phyloP scores from a whole-genome alignment of 208 protist genomes.

The Acanthamoeba divionensis region DNA sequence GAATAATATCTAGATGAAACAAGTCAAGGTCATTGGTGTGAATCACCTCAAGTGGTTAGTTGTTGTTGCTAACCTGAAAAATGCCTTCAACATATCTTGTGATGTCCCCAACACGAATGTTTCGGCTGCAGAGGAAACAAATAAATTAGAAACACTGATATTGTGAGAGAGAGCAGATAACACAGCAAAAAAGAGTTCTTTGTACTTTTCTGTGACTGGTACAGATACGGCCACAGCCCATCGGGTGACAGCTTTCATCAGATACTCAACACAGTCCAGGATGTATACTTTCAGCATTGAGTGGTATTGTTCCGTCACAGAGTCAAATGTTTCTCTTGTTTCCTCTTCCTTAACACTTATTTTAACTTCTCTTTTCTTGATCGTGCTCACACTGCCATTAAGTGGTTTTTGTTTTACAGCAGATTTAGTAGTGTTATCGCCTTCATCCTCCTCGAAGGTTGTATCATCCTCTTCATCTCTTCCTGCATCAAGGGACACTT shows the following conservation, averaged over 20 bases:
- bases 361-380: background rate
- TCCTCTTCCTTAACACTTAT: background rate
- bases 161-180: background rate
- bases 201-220: background rate
- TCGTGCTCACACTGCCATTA: background rate
- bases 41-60: background rate
- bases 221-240: conserved; percentile 12
- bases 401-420: no score
- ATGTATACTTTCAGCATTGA: background rate
- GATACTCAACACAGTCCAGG: background rate
- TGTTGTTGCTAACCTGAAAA: background rate
- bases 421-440: background rate
- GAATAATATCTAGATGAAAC: background rate
- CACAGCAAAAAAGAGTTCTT: no score
- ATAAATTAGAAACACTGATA: background rate
- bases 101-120: conserved; percentile 5
- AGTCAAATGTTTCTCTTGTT: background rate
- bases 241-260: conserved; percentile 40
- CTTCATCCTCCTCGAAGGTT: background rate
- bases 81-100: conserved; percentile 12
- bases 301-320: background rate
- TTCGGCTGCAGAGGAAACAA: background rate
- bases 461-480: background rate
- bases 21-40: no score
- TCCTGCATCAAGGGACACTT: background rate